phyloP scores from a whole-genome alignment of 2,329 filamentous ascomycete genomes.

The Aspergillus pseudotamarii region DNA sequence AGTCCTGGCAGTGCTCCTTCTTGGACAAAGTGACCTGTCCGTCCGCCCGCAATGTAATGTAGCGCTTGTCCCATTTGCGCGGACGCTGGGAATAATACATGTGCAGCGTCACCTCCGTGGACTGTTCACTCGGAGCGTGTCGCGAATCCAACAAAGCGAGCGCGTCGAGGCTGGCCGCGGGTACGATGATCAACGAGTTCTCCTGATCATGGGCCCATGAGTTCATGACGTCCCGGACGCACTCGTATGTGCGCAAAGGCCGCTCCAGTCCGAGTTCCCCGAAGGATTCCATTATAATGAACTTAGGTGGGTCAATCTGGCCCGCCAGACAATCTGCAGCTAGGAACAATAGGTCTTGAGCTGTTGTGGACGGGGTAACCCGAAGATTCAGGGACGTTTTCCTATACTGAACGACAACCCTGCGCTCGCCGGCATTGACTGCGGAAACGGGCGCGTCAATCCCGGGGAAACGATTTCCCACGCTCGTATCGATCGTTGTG shows the following conservation, averaged over 20 bases:
- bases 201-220: conserved; percentile 85
- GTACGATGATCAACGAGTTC: conserved; percentile 71
- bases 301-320: conserved; percentile 64
- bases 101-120: conserved; percentile 67
- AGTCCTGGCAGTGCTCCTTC: conserved; percentile 70
- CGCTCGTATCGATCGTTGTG: conserved; percentile 14
- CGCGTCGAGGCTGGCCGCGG: conserved; percentile 56
- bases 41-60: conserved; percentile 70
- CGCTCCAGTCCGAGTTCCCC: conserved; percentile 75
- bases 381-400: conserved; percentile 71
- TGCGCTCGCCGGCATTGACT: conserved; percentile 75
- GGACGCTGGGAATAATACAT: conserved; percentile 80
- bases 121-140: conserved; percentile 65
- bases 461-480: conserved; percentile 47
- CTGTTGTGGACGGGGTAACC: conserved; percentile 73
- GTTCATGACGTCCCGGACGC: conserved; percentile 83
- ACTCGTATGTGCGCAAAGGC: conserved; percentile 81
- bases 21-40: conserved; percentile 75
- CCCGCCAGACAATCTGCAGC: conserved; percentile 66
- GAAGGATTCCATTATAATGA: conserved; percentile 78
- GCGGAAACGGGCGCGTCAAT: conserved; percentile 79
- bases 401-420: conserved; percentile 72
- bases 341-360: conserved; percentile 70
- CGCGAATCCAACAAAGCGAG: conserved; percentile 59
- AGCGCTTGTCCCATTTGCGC: conserved; percentile 87